phyloP scores from a whole-genome alignment of 2,329 filamentous ascomycete genomes.

The Cytospora leucostoma region DNA sequence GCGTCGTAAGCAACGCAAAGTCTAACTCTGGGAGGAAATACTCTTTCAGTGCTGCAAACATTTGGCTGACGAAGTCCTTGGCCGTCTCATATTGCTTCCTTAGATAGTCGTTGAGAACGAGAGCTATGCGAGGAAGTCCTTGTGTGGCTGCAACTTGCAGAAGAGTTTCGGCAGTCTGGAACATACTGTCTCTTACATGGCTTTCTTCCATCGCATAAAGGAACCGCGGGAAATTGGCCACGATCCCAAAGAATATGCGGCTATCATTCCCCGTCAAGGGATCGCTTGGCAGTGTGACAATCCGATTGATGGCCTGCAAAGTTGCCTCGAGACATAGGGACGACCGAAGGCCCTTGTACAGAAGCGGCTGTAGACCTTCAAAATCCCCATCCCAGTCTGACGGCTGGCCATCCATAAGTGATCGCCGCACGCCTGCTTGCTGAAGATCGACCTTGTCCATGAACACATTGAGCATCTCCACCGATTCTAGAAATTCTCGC shows the following conservation, averaged over 20 bases:
- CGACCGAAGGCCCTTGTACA: slow-evolving; percentile 91
- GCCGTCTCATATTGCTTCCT: slow-evolving; percentile 65
- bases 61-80: slow-evolving; percentile 74
- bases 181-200: slow-evolving; percentile 54
- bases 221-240: slow-evolving; percentile 90
- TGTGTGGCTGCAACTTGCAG: slow-evolving; percentile 73
- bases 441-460: slow-evolving; percentile 81
- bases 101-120: slow-evolving; percentile 70
- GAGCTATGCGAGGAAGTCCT: slow-evolving; percentile 65
- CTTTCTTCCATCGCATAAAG: slow-evolving; percentile 74
- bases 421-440: slow-evolving; percentile 65
- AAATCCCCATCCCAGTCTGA: slow-evolving; percentile 87
- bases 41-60: slow-evolving; percentile 72
- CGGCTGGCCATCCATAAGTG: slow-evolving; percentile 78
- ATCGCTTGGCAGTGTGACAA: slow-evolving; percentile 78
- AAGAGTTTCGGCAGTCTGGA: slow-evolving; percentile 68
- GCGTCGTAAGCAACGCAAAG: slow-evolving; percentile 81
- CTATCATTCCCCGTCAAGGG: slow-evolving; percentile 79
- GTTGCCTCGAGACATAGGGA: slow-evolving; percentile 79
- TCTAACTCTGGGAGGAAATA: slow-evolving; percentile 82
- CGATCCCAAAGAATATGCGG: slow-evolving; percentile 78
- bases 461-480: slow-evolving; percentile 88
- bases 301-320: slow-evolving; percentile 73
- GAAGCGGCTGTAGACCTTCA: slow-evolving; percentile 78
- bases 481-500: slow-evolving; percentile 85